These are phyloP conservation scores for Phyllosticta paracitricarpa DNA, from an alignment of 2,329 filamentous ascomycete species.

Conservation along the genomic window DNA sequence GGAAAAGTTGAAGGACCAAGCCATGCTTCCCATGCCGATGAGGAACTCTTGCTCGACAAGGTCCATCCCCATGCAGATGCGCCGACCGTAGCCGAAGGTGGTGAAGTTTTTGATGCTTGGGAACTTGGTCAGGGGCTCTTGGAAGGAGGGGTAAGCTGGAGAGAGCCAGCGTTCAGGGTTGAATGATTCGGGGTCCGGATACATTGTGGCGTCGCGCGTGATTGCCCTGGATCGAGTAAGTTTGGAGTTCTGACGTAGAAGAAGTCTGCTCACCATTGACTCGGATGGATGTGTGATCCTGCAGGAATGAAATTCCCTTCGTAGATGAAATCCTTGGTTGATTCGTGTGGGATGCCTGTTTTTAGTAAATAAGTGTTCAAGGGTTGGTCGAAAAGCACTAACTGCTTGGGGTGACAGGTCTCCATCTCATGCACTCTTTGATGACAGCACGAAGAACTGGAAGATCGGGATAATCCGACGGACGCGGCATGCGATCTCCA, in stretches of 20 bases:
- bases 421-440: conserved; percentile 21
- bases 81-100: conserved; percentile 40
- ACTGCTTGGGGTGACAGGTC: conserved; percentile 24
- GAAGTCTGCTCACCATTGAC: background rate
- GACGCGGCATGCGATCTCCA: conserved; percentile 13
- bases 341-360: conserved; percentile 2
- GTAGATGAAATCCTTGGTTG: conserved; percentile 7
- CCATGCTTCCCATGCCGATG: conserved; percentile 11
- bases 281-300: conserved; percentile 5
- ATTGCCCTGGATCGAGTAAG: background rate
- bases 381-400: background rate
- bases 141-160: conserved; percentile 12
- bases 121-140: conserved; percentile 11
- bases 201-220: conserved; percentile 12
- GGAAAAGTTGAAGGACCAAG: conserved; percentile 13
- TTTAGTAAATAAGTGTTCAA: background rate
- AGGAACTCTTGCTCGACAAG: conserved; percentile 13
- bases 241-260: no score
- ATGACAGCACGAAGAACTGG: conserved; percentile 21
- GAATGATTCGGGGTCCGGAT: conserved; percentile 22
- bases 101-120: conserved; percentile 12
- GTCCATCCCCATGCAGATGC: conserved; percentile 28
- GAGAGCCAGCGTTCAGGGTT: conserved; percentile 42
- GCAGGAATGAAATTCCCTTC: conserved; percentile 8
- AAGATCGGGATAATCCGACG: conserved; percentile 17